Percentiles rank a stretch among this genome's conserved stretches.
phyloP scores from a whole-genome alignment of 768 basidiomycete genomes.

The Psilocybe cubensis region DNA sequence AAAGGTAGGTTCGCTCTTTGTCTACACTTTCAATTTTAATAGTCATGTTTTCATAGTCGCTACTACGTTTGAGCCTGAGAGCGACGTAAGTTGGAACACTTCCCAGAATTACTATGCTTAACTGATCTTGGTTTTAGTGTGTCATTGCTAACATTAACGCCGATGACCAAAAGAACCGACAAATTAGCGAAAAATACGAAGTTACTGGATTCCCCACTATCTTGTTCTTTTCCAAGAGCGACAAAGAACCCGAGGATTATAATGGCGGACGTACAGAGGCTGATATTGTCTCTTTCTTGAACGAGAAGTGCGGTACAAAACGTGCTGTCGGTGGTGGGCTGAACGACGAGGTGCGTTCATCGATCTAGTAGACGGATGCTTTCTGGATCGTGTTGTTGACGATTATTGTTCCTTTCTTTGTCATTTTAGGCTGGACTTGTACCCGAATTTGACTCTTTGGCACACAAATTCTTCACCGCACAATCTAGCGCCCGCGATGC shows the following conservation, averaged over 20 bases:
- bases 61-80: slow-evolving; percentile 74
- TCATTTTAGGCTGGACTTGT: slow-evolving; percentile 76
- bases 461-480: slow-evolving; percentile 73
- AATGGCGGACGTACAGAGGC: slow-evolving; percentile 70
- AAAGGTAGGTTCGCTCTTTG: slow-evolving; percentile 46
- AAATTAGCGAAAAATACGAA: slow-evolving; percentile 70
- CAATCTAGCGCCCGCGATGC: slow-evolving; percentile 55
- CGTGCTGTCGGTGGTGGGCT: slow-evolving; percentile 85
- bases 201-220: slow-evolving; percentile 89
- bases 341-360: slow-evolving; percentile 57
- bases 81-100: slow-evolving; percentile 51
- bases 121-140: slow-evolving; percentile 56
- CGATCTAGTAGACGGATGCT: background rate
- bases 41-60: slow-evolving; percentile 56
- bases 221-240: slow-evolving; percentile 88
- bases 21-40: background rate
- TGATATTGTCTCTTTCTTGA: slow-evolving; percentile 80
- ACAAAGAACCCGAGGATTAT: slow-evolving; percentile 68
- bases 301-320: slow-evolving; percentile 85
- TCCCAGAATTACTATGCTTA: background rate
- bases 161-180: slow-evolving; percentile 80
- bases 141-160: slow-evolving; percentile 91
- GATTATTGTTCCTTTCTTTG: background rate
- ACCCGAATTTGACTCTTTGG: slow-evolving; percentile 75
- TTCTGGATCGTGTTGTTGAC: background rate